Base-by-base conservation (phyloP, 176 grass and related monocot species). In the Carex myosuroides region DNA sequence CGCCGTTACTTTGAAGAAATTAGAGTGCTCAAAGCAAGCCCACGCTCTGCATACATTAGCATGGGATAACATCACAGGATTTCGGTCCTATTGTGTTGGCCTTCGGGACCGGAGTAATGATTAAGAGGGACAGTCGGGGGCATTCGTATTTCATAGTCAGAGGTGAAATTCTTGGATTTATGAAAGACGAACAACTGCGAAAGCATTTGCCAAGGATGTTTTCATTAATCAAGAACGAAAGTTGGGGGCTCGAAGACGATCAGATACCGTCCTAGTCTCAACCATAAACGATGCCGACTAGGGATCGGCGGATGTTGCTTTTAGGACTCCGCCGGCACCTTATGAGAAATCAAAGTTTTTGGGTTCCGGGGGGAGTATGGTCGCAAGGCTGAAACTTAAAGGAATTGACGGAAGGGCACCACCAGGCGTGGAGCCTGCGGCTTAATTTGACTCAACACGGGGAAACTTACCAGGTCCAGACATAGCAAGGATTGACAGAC, bases 131-230 rank as follows among this genome's bases (percentile, higher is more conserved):
- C 29, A 29, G 29, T 29, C 29, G 29, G 29, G 29, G 29, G 29
- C 29, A 29, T 29, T 29, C 85, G 62, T 89, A 92, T 89, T 92
- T 92, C 87, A 92, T 92, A 92, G 85, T 92, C 61, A 89, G 85
- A 89, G 82, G 90, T 92, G 91, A 92, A 88, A 92, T 88, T 88
- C 85, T 86, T 90, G 88, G 91, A 90, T 90, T 90, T 93, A 90
- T 93, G 88, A 90, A 90, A 90, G 91, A 86, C 29, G 80, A 93
- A 90, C 91, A 85, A 93, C 86, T 88, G 66, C 67, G 78, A 89
- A 89, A 89, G 90, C 87, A 89, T 92, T 89, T 89, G 81, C 87
- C 87, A 92, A 92, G 90, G 85, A 92, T 89, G 87, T 89, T 92
- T 92, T 92, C 84, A 89, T 92, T 89, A 89, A 92, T 89, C 85